Evolutionary conservation across 495 filamentous ascomycete genomes (phyloP).

Genomic region (Lophium mytilinum): DNA sequence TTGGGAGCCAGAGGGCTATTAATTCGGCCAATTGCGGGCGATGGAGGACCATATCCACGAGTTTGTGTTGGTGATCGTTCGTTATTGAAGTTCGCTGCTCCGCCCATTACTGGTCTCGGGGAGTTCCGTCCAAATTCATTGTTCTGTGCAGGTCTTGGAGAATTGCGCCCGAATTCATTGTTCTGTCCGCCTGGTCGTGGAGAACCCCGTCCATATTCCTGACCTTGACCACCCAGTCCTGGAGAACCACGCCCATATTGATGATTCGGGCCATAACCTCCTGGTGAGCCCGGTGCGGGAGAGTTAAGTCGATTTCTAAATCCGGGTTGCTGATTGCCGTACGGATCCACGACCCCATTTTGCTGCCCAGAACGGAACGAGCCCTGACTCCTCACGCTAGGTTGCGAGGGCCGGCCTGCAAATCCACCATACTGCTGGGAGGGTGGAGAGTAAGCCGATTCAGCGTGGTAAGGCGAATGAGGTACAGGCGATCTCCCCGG

Average conservation of each 20-base stretch:
- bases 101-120: too few species aligned
- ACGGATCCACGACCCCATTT: background rate
- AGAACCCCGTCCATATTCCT: background rate
- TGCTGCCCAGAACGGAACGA: background rate
- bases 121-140: too few species aligned
- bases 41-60: too few species aligned
- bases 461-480: constrained; percentile 3
- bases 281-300: background rate
- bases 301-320: background rate
- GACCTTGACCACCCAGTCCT: background rate
- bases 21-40: too few species aligned
- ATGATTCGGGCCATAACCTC: background rate
- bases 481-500: constrained; percentile 14
- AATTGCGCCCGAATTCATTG: background rate
- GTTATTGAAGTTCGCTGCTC: background rate
- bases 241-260: background rate
- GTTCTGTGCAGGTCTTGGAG: background rate
- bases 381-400: background rate
- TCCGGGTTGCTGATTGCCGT: constrained; percentile 1
- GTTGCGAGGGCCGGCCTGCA: constrained; percentile 4
- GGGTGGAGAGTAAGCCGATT: constrained; percentile 10
- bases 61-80: background rate
- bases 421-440: constrained; percentile 19
- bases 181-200: background rate
- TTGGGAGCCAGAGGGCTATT: too few species aligned